Evolutionary conservation across 306 rosid genomes (phyloP).

Genomic region (Lathyrus aphaca): DNA sequence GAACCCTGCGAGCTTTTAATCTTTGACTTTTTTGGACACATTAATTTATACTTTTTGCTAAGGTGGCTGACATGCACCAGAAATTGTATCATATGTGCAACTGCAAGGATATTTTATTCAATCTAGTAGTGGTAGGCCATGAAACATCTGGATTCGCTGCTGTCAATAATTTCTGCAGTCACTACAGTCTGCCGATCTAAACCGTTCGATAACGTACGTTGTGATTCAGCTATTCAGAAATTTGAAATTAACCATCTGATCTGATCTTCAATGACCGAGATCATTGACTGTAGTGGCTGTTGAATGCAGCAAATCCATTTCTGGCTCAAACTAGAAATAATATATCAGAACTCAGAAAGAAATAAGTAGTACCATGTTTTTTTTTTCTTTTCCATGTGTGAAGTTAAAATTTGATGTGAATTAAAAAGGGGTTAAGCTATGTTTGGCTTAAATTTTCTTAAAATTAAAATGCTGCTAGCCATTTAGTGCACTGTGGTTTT

Average conservation of each 20-base stretch:
- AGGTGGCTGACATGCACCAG: conserved; percentile 21
- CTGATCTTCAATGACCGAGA: not conserved
- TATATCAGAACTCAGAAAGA: conserved; percentile 17
- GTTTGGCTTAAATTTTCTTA: not conserved
- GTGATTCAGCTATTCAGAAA: not conserved
- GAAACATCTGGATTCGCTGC: not conserved
- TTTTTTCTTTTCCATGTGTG: not conserved
- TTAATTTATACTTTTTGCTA: conserved; percentile 25
- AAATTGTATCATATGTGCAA: conserved; percentile 45
- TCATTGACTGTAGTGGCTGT: not conserved
- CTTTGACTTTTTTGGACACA: conserved; percentile 31
- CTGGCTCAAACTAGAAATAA: conserved; percentile 35
- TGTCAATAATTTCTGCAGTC: conserved; percentile 3
- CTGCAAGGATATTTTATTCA: conserved; percentile 26
- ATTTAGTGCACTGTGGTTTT: not conserved
- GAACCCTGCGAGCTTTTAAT: conserved; percentile 32
- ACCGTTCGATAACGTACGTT: not conserved
- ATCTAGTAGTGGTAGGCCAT: conserved; percentile 9
- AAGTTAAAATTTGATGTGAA: not conserved
- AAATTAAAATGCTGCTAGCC: not conserved
- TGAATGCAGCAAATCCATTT: conserved; percentile 8
- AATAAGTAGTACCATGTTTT: conserved; percentile 3
- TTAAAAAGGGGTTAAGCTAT: not conserved
- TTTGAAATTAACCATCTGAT: not conserved
- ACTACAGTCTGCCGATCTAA: not conserved